Conservation (phyloP, 129 eudicot species). For the Cynara cardunculus region DNA sequence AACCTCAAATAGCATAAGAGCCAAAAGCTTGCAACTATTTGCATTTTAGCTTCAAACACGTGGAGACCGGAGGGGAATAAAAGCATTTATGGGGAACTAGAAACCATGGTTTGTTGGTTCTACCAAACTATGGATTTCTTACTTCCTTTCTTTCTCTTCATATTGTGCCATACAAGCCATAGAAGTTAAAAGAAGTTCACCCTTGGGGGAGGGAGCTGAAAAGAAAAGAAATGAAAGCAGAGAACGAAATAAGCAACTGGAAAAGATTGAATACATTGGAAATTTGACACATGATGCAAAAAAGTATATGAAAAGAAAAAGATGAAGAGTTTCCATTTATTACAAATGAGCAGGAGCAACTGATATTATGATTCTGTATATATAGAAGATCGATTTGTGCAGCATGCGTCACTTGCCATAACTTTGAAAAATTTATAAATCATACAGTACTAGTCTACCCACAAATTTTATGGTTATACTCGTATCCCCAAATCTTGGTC, state of each 20-base stretch:
- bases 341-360: not conserved
- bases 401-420: not conserved
- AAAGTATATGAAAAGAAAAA: not conserved
- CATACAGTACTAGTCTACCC: not conserved
- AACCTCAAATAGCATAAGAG: not conserved
- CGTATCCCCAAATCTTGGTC: not conserved
- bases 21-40: not conserved
- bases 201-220: no score
- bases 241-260: no score
- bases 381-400: not conserved
- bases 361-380: not conserved
- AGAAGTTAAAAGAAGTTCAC: no score
- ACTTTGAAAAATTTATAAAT: not conserved
- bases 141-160: no score
- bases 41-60: not conserved
- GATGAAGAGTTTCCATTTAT: not conserved
- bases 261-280: not conserved
- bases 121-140: no score
- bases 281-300: conserved; percentile 8
- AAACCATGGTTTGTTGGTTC: no score
- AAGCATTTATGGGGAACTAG: no score
- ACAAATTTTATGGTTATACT: not conserved
- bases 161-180: no score
- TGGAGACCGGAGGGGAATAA: not conserved
- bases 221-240: no score